phyloP scores from a whole-genome alignment of 331 rosid species.

The Pyracantha coccinea region DNA sequence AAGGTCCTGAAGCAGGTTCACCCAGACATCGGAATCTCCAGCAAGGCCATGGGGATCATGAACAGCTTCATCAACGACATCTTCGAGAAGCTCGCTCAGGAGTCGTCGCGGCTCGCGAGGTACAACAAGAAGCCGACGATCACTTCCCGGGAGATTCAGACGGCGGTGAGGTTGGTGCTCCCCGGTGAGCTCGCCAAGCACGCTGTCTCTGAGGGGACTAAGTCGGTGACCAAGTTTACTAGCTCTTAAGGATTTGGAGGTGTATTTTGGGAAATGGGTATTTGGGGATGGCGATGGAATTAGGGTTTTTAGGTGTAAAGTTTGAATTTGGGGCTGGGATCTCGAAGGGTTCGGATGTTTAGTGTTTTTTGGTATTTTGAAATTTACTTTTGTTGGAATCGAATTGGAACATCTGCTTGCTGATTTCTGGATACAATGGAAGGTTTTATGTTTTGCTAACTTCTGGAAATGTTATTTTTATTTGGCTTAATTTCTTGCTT shows the following conservation, averaged over 20 bases:
- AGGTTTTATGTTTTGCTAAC: background rate
- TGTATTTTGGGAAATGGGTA: background rate
- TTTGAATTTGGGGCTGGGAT: background rate
- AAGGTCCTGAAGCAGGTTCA: constrained; percentile 53
- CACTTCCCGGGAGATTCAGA: constrained; percentile 47
- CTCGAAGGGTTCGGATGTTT: background rate
- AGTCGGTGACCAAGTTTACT: constrained; percentile 48
- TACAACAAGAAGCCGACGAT: constrained; percentile 35
- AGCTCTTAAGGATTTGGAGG: constrained; percentile 20
- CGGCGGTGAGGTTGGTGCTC: constrained; percentile 39
- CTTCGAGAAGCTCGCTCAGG: constrained; percentile 43
- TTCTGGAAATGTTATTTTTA: background rate
- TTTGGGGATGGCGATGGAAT: background rate
- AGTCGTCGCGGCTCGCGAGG: constrained; percentile 36
- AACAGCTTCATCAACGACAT: constrained; percentile 52
- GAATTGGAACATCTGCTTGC: background rate
- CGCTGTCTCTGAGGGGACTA: constrained; percentile 52
- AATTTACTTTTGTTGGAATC: background rate
- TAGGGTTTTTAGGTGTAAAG: constrained; percentile 13
- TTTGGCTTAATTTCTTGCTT: no score
- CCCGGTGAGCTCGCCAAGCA: constrained; percentile 58
- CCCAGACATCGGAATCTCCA: constrained; percentile 46
- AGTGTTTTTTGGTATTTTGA: background rate
- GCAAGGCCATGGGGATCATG: constrained; percentile 60
- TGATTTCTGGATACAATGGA: background rate